phyloP scores from a whole-genome alignment of 75 land plant genomes.

The Selaginella moellendorffii region DNA sequence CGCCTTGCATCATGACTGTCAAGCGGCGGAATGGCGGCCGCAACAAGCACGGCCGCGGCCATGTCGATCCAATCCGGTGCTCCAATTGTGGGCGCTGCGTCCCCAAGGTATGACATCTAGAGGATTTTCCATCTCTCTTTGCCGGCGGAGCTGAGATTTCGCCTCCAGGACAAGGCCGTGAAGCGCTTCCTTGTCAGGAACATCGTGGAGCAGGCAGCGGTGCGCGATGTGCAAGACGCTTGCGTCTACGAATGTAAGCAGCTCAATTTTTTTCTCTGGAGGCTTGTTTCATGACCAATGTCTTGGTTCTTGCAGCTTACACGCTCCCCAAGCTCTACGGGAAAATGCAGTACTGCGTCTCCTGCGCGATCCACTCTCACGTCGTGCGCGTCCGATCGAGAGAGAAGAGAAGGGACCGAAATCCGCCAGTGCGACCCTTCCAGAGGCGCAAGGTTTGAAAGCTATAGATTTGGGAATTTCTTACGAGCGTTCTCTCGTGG shows the following conservation, averaged over 20 bases:
- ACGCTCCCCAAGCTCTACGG: slow-evolving; percentile 58
- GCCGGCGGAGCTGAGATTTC: too few relatives aligned
- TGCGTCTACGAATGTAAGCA: slow-evolving; percentile 50
- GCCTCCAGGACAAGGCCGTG: slow-evolving; percentile 59
- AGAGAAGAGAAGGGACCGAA: slow-evolving; percentile 30
- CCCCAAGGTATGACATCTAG: slow-evolving; percentile 23
- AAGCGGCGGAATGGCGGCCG: slow-evolving; percentile 67
- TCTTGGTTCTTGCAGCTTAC: slow-evolving; percentile 23
- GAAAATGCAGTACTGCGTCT: slow-evolving; percentile 68
- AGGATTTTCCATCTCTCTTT: too few relatives aligned
- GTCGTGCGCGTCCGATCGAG: slow-evolving; percentile 57
- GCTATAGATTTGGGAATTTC: background rate
- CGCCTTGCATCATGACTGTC: slow-evolving; percentile 28
- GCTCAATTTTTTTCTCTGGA: background rate
- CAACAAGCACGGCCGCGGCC: slow-evolving; percentile 78
- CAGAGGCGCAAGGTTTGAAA: slow-evolving; percentile 37
- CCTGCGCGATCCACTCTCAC: slow-evolving; percentile 69
- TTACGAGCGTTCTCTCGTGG: background rate
- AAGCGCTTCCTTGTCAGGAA: slow-evolving; percentile 61
- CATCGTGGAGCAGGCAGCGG: slow-evolving; percentile 75
- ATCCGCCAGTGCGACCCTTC: slow-evolving; percentile 50
- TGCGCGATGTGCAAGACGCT: slow-evolving; percentile 67
- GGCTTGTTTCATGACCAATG: too few relatives aligned
- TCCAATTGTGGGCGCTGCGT: slow-evolving; percentile 59
- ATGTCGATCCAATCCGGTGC: slow-evolving; percentile 63